Conservation (phyloP, 2,329 filamentous ascomycete genomes). For the Colletotrichum lindemuthianum region DNA sequence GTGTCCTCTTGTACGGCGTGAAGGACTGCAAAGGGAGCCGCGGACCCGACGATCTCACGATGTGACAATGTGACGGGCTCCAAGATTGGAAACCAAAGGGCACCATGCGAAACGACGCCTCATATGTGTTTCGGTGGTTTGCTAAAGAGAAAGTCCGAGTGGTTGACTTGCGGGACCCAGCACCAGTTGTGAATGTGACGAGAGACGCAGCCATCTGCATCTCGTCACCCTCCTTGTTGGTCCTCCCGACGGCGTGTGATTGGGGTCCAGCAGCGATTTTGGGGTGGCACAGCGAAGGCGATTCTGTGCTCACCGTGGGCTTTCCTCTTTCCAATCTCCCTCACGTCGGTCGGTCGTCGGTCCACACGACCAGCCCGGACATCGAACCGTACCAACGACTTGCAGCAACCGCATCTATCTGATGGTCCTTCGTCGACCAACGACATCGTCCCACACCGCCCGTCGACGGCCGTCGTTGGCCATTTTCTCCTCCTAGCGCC, state of each 20-base stretch:
- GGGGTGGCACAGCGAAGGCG: conserved; percentile 25
- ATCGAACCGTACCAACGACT: conserved; percentile 7
- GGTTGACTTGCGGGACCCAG: neutral
- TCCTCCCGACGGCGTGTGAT: conserved; percentile 21
- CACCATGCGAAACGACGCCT: conserved; percentile 23
- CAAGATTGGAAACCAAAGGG: neutral
- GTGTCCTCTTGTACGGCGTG: neutral
- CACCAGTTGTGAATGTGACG: conserved; percentile 26
- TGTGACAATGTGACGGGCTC: conserved; percentile 25
- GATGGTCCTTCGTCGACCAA: neutral
- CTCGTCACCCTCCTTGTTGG: conserved; percentile 23
- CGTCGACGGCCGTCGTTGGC: conserved; percentile 1
- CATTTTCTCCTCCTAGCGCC: conserved; percentile 12
- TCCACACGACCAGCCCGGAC: conserved; percentile 5
- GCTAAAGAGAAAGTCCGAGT: conserved; percentile 2
- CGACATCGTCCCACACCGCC: conserved; percentile 8
- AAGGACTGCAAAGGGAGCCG: neutral
- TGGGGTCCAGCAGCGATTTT: conserved; percentile 18
- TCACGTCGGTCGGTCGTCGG: neutral
- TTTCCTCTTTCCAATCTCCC: neutral
- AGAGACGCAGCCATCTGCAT: conserved; percentile 25
- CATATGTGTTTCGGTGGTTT: conserved; percentile 33
- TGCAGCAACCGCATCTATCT: conserved; percentile 8
- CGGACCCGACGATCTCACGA: neutral
- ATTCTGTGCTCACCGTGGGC: neutral